phyloP scores from a whole-genome alignment of 305 asterid species.

The Rubia peregrina region DNA sequence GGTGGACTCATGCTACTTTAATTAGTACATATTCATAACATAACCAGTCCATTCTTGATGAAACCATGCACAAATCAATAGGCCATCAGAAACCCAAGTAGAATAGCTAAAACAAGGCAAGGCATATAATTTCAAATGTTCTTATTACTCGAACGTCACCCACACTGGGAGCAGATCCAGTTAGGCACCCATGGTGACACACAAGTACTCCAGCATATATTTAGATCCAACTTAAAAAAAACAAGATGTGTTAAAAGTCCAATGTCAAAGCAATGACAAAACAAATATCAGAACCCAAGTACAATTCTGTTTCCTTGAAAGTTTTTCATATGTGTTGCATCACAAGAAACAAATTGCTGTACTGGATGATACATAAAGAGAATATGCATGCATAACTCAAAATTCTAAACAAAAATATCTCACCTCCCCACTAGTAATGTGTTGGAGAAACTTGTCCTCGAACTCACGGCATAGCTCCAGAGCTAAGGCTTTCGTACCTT shows the following conservation, averaged over 20 bases:
- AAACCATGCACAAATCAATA: neutral
- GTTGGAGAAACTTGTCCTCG: constrained; percentile 99
- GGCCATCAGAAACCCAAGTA: neutral
- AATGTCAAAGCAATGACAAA: no score
- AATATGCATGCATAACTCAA: neutral
- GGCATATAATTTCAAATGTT: no score
- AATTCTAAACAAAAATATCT: constrained; percentile 9
- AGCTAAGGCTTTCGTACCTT: constrained; percentile 94
- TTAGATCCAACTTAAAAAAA: neutral
- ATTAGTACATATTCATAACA: neutral
- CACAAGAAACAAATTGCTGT: neutral
- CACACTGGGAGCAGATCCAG: neutral
- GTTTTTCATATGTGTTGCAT: neutral
- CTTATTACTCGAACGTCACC: neutral
- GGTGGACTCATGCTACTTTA: neutral
- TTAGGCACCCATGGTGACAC: neutral
- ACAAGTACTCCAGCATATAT: neutral
- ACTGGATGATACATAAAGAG: neutral
- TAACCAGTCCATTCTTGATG: neutral
- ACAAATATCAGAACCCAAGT: neutral
- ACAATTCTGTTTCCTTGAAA: neutral
- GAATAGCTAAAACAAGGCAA: neutral
- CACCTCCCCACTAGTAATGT: constrained; percentile 96
- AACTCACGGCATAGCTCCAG: constrained; percentile 99
- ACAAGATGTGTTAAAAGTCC: no score